A percentile compares a stretch with the other conserved stretches of the same genome.
These are phyloP conservation scores for Pholiota molesta DNA, from an alignment of 768 basidiomycete species.

Conservation along the genomic window DNA sequence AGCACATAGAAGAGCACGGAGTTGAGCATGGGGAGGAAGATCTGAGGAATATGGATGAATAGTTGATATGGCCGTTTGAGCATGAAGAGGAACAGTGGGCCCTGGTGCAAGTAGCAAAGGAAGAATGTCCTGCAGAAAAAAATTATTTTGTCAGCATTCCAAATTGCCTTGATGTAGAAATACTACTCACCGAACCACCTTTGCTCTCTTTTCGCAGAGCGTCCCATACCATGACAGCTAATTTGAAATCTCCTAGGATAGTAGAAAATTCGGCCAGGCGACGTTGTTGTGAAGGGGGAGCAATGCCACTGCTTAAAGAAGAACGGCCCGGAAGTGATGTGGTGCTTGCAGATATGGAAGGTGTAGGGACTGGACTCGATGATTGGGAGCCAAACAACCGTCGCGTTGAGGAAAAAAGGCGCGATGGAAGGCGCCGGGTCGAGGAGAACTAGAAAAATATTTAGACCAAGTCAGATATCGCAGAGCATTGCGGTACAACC, in stretches of 20 bases:
- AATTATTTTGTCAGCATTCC: too few species aligned
- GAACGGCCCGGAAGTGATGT: slow-evolving; percentile 40
- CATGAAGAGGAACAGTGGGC: slow-evolving; percentile 60
- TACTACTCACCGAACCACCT: slow-evolving; percentile 73
- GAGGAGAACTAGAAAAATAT: slow-evolving; percentile 60
- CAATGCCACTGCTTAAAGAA: slow-evolving; percentile 33
- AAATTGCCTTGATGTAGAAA: neutral
- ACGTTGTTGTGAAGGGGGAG: slow-evolving; percentile 69
- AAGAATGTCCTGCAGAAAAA: slow-evolving; percentile 69
- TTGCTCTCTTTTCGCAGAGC: slow-evolving; percentile 83
- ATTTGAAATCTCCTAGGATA: slow-evolving; percentile 85
- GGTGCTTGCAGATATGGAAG: slow-evolving; percentile 42
- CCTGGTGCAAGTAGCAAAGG: slow-evolving; percentile 74
- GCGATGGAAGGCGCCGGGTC: slow-evolving; percentile 77
- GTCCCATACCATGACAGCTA: slow-evolving; percentile 87
- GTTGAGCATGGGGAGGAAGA: slow-evolving; percentile 61
- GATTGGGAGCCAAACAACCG: slow-evolving; percentile 75
- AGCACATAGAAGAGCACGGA: slow-evolving; percentile 69
- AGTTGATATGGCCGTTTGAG: slow-evolving; percentile 56
- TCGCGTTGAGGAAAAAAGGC: slow-evolving; percentile 85
- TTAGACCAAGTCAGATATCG: slow-evolving; percentile 1
- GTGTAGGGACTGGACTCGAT: slow-evolving; percentile 46
- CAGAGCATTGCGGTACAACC: neutral
- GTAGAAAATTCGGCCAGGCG: slow-evolving; percentile 97
- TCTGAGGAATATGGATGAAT: slow-evolving; percentile 49